Evolutionary conservation across 1,284 basidiomycete species (phyloP), one percentile per base, ranked within the genome.

Genomic region (Sporisorium sorghi): DNA sequence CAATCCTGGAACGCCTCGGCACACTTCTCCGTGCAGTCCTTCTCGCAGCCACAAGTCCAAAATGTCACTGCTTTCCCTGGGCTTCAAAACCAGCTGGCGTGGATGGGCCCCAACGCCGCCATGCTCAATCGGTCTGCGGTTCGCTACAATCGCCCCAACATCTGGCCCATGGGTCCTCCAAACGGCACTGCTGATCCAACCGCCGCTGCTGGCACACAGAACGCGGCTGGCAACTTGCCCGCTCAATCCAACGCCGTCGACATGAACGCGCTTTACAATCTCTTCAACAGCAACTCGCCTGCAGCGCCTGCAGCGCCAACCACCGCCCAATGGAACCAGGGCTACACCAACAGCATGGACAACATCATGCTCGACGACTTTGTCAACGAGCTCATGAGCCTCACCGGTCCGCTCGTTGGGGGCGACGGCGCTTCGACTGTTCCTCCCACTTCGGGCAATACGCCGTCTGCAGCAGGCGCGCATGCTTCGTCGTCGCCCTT

Each of bases 311-410:
- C 54, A 21, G 49, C 54, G 21, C 14, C 50, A 15, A 56, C 35
- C 19, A 15, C 54, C 2, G 15, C 33, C 0, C 70, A 68, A 39
- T 73, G 62, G 66, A 57, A 54, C 19, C 61, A 69, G 19, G 56
- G 50, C 6, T 66, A 74, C 24, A 21, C 58, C 23, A 65, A 50
- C 43, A 73, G 61, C 50, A 64, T 76, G 57, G 73, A 76, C 50
- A 62, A 68, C 42, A 50, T 76, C 51, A 76, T 76, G 74, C 66
- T 78, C 48, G 74, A 78, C 42, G 70, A 69, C 52, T 78, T 78
- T 58, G 70, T 78, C 50, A 70, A 58, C 44, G 76, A 76, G 42
- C 71, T 78, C 30, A 67, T 74, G 59, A 70, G 57, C 43, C 51
- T 78, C 15, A 75, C 71, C 2, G 69, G 59, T 8, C 74, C 73